Evolutionary conservation across 345 rosid genomes (phyloP), one percentile per base, ranked within the genome.

Genomic region (Melaleuca quinquenervia): DNA sequence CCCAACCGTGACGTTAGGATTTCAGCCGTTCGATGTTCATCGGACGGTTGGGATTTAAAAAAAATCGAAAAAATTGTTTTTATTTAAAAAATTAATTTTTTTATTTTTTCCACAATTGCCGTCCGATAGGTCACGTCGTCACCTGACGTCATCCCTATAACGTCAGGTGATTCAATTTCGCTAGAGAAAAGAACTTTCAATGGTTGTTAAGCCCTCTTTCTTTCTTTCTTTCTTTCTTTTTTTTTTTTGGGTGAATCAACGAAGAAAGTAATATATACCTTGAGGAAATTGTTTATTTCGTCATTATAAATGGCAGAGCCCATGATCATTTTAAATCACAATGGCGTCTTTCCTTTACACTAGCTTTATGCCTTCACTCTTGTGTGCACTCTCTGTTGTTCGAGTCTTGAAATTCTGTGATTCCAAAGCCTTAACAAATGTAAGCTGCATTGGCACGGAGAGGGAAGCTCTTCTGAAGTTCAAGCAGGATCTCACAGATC

Each of bases 231-330:
- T 52, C 2, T 2, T 41, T 18, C 6, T 6, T 1, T 52, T 7
- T 16, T 52, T 1, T 16, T 16, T 52, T 52, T 18, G 2, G 15
- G 55, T 52, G 55, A 52, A 52, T 52, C 26, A 56, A 11, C 0
- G 1, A 8, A 8, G 4, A 24, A 10, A 1, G 10, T 10, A 1
- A 3, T 0, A 56, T 5, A 7, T 11, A 26, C 16, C 64, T 56
- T 58, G 11, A 58, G 32, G 64, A 11, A 26, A 56, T 29, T 58
- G 16, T 26, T 5, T 58, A 11, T 26, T 11, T 0, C 9, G 64
- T 16, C 64, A 55, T 55, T 62, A 16, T 62, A 62, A 62, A 62
- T 9, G 6, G 75, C 15, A 29, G 21, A 29, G 15, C 75, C 29
- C 0, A 29, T 0, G 21, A 29, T 62, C 20, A 15, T 62, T 29